Conservation (phyloP, 495 filamentous ascomycete species). For the Cercophora sp. region DNA sequence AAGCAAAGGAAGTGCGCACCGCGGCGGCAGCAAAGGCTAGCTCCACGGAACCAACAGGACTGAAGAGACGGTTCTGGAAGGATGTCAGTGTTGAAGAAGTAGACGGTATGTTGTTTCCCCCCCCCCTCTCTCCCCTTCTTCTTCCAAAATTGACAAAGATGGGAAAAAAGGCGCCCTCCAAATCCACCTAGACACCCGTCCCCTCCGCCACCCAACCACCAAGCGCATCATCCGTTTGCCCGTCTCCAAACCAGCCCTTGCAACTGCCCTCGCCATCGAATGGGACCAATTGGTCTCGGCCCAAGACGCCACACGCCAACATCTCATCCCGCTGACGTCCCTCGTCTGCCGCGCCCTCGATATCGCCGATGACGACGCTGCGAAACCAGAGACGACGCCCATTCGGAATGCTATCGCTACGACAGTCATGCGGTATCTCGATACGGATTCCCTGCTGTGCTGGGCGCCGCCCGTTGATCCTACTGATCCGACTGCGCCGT, state of each 20-base stretch:
- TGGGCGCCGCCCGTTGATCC: slow-evolving; percentile 61
- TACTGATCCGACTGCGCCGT: slow-evolving; percentile 31
- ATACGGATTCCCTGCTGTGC: slow-evolving; percentile 92
- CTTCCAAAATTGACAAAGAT: background rate
- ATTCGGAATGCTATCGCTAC: slow-evolving; percentile 38
- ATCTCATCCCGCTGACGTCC: slow-evolving; percentile 88
- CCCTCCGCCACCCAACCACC: slow-evolving; percentile 68
- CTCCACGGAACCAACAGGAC: background rate
- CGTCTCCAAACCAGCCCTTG: slow-evolving; percentile 70
- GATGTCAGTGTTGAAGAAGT: slow-evolving; percentile 60
- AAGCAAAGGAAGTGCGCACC: slow-evolving; percentile 42
- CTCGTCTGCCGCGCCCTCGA: slow-evolving; percentile 76
- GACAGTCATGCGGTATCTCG: slow-evolving; percentile 76
- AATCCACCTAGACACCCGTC: slow-evolving; percentile 73
- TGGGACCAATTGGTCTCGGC: slow-evolving; percentile 82
- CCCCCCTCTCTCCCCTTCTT: background rate
- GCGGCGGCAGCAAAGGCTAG: slow-evolving; percentile 13
- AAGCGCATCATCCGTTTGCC: slow-evolving; percentile 69
- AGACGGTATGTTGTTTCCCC: slow-evolving; percentile 36
- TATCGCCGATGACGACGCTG: slow-evolving; percentile 60
- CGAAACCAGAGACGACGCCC: slow-evolving; percentile 6
- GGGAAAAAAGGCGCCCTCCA: slow-evolving; percentile 54
- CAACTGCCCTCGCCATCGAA: slow-evolving; percentile 81
- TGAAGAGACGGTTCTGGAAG: slow-evolving; percentile 79
- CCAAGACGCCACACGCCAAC: slow-evolving; percentile 70